A percentile compares a stretch with the other conserved stretches of the same genome.
Evolutionary conservation across 768 basidiomycete genomes (phyloP).

Genomic region (Gymnopilus dilepis): DNA sequence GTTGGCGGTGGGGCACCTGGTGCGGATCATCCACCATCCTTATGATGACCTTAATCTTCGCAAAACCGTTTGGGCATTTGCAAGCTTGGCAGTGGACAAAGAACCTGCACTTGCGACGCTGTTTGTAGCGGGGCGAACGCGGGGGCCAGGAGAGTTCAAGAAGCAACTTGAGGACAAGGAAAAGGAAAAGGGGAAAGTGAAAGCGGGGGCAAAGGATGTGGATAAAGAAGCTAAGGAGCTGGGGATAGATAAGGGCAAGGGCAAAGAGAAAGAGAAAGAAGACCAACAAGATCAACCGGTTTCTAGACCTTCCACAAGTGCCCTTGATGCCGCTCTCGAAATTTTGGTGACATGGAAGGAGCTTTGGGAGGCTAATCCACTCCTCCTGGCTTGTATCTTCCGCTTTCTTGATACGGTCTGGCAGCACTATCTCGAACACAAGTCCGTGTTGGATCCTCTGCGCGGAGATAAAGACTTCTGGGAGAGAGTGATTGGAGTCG

Average conservation of each 20-base stretch:
- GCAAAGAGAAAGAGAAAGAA: slow-evolving; percentile 9
- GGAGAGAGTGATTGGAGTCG: slow-evolving; percentile 67
- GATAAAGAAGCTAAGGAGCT: no score
- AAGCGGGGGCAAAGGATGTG: slow-evolving; percentile 32
- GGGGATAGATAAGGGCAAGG: slow-evolving; percentile 40
- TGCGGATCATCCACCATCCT: slow-evolving; percentile 77
- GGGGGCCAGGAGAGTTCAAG: slow-evolving; percentile 48
- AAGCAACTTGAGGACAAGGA: slow-evolving; percentile 41
- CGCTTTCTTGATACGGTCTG: slow-evolving; percentile 79
- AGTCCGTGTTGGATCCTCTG: slow-evolving; percentile 55
- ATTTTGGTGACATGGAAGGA: slow-evolving; percentile 73
- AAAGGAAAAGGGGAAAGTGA: slow-evolving; percentile 41
- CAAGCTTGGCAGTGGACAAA: slow-evolving; percentile 79
- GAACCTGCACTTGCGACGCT: slow-evolving; percentile 86
- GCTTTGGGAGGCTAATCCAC: slow-evolving; percentile 79
- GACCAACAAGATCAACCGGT: background rate
- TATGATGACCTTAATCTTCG: slow-evolving; percentile 78
- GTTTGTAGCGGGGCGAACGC: slow-evolving; percentile 77
- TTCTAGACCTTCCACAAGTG: slow-evolving; percentile 44
- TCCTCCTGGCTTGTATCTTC: slow-evolving; percentile 74
- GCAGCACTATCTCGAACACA: slow-evolving; percentile 82
- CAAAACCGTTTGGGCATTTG: slow-evolving; percentile 83
- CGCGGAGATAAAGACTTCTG: slow-evolving; percentile 70
- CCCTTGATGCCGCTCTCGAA: slow-evolving; percentile 69
- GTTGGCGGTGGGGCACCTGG: slow-evolving; percentile 65